These are phyloP conservation scores for Coniochaeta prunicola DNA, from an alignment of 2,329 filamentous ascomycete species.

Conservation along the genomic window DNA sequence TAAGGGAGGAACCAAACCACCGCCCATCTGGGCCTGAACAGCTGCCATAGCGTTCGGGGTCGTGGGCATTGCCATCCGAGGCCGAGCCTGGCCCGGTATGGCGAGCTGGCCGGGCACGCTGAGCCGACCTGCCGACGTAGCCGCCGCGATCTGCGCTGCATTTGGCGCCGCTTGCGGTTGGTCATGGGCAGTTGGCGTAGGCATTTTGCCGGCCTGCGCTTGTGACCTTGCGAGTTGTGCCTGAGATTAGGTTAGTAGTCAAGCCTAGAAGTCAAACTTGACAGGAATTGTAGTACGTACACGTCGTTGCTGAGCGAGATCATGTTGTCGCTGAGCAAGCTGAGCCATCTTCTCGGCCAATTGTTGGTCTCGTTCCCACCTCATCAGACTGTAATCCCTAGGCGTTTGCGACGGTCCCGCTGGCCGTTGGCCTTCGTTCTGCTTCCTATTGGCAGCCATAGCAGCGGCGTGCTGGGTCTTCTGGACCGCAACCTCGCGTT, in stretches of 20 bases:
- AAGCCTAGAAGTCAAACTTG: background rate
- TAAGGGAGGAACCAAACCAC: constrained; percentile 44
- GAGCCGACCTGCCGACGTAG: constrained; percentile 28
- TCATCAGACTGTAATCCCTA: constrained; percentile 82
- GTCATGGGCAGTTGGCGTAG: constrained; percentile 22
- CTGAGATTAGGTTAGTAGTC: constrained; percentile 11
- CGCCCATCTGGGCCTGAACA: constrained; percentile 40
- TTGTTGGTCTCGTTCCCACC: constrained; percentile 75
- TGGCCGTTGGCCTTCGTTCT: constrained; percentile 49
- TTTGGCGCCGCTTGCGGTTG: constrained; percentile 25
- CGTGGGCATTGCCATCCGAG: constrained; percentile 47
- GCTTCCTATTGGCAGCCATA: constrained; percentile 75
- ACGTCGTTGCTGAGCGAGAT: constrained; percentile 50
- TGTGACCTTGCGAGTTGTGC: background rate
- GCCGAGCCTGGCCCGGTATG: constrained; percentile 37
- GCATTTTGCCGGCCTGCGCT: constrained; percentile 16
- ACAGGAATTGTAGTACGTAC: constrained; percentile 27
- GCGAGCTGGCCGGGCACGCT: constrained; percentile 37
- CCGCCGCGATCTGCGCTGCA: constrained; percentile 20
- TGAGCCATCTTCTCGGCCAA: constrained; percentile 52
- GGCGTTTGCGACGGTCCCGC: constrained; percentile 64
- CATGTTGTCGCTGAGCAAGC: constrained; percentile 52
- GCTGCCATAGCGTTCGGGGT: constrained; percentile 43
- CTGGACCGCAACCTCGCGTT: constrained; percentile 75
- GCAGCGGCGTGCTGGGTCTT: constrained; percentile 80